phyloP scores from a whole-genome alignment of 2,329 filamentous ascomycete species.

The Talaromyces piceae region DNA sequence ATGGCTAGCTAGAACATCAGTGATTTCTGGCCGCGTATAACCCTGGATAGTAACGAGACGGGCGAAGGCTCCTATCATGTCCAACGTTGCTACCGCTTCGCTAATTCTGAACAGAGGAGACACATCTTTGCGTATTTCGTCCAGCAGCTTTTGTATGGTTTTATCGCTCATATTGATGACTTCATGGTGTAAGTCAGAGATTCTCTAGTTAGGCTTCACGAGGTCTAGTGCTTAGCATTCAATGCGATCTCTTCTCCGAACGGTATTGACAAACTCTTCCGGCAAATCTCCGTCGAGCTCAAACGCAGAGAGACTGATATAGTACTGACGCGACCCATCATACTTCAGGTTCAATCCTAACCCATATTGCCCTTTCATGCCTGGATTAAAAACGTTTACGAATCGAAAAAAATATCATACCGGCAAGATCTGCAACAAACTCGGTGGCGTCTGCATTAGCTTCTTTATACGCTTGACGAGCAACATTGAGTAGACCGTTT shows the following conservation, averaged over 20 bases:
- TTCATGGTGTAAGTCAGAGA: slow-evolving; percentile 75
- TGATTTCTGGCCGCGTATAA: slow-evolving; percentile 63
- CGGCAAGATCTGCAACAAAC: slow-evolving; percentile 59
- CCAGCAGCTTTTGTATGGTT: slow-evolving; percentile 63
- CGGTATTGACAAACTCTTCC: slow-evolving; percentile 67
- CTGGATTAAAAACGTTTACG: slow-evolving; percentile 17
- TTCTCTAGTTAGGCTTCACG: slow-evolving; percentile 70
- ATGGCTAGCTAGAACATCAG: slow-evolving; percentile 63
- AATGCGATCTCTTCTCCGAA: slow-evolving; percentile 63
- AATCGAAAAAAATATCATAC: slow-evolving; percentile 35
- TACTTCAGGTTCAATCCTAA: slow-evolving; percentile 63
- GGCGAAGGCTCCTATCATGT: slow-evolving; percentile 74
- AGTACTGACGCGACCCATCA: slow-evolving; percentile 72
- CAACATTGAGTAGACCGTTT: slow-evolving; percentile 80
- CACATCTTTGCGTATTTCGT: slow-evolving; percentile 63
- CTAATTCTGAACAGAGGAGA: slow-evolving; percentile 73
- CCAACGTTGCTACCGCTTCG: slow-evolving; percentile 76
- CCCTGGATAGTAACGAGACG: slow-evolving; percentile 62
- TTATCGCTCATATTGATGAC: slow-evolving; percentile 75
- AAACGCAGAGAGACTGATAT: slow-evolving; percentile 56
- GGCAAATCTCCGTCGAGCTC: slow-evolving; percentile 58
- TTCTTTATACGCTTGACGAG: slow-evolving; percentile 83
- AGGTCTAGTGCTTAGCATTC: slow-evolving; percentile 84
- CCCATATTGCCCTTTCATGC: slow-evolving; percentile 45
- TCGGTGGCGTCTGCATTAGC: slow-evolving; percentile 69